phyloP scores from a whole-genome alignment of 495 filamentous ascomycete species.

The Aspergillus panamensis region DNA sequence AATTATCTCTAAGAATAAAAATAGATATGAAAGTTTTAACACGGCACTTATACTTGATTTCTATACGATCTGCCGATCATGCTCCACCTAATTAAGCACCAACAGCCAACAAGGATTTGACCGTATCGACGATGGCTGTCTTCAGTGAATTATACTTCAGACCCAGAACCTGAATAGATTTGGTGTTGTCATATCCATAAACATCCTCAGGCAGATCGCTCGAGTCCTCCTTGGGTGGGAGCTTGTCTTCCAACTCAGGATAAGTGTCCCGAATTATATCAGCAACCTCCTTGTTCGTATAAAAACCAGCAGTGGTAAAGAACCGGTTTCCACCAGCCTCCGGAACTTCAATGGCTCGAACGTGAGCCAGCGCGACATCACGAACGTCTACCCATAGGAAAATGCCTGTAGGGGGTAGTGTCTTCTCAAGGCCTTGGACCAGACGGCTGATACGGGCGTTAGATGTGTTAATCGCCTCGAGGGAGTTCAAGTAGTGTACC shows the following conservation, averaged over 20 bases:
- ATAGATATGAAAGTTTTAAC: not conserved
- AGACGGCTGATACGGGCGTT: constrained; percentile 53
- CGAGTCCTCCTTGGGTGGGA: constrained; percentile 50
- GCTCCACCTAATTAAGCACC: constrained; percentile 24
- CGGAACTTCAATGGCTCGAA: constrained; percentile 62
- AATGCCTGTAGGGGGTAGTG: constrained; percentile 52
- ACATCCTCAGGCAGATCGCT: constrained; percentile 38
- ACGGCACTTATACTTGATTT: not conserved
- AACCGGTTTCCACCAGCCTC: constrained; percentile 69
- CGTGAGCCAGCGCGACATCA: constrained; percentile 68
- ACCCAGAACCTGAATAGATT: constrained; percentile 55
- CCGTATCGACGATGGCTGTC: constrained; percentile 54
- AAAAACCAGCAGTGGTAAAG: constrained; percentile 61
- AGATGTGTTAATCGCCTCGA: constrained; percentile 67
- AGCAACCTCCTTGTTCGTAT: constrained; percentile 61
- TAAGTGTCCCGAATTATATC: constrained; percentile 63
- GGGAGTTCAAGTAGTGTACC: constrained; percentile 59
- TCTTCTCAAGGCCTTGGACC: constrained; percentile 64
- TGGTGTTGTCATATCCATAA: constrained; percentile 51
- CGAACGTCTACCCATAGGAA: constrained; percentile 67
- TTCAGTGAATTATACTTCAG: constrained; percentile 53
- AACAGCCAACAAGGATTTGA: constrained; percentile 50
- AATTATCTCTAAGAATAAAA: not conserved
- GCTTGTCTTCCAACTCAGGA: constrained; percentile 58
- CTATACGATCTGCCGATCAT: not conserved